Conservation (phyloP, 2,329 filamentous ascomycete genomes). For the Hypoxylon sp. region DNA sequence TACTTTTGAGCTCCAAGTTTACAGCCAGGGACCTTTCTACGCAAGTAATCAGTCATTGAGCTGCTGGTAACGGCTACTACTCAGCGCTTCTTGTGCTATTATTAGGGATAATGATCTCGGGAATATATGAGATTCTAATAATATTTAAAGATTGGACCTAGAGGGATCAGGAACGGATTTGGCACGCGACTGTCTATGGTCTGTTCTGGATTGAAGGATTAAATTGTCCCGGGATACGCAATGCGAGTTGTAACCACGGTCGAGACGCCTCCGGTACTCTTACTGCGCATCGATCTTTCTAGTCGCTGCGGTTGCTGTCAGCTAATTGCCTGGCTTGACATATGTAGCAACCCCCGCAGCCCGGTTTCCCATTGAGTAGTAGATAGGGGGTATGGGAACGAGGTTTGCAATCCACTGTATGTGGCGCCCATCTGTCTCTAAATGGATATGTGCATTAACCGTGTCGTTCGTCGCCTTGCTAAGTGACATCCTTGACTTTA, state of each 20-base stretch:
- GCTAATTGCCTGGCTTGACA: conserved; percentile 26
- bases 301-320: conserved; percentile 26
- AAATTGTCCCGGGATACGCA: conserved; percentile 28
- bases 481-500: background rate
- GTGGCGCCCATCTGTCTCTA: conserved; percentile 15
- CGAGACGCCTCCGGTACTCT: conserved; percentile 23
- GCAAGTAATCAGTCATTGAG: background rate
- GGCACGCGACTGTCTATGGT: conserved; percentile 21
- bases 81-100: conserved; percentile 15
- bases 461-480: conserved; percentile 10
- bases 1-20: background rate
- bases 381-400: conserved; percentile 17
- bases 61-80: background rate
- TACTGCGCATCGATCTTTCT: conserved; percentile 20
- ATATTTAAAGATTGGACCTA: conserved; percentile 10
- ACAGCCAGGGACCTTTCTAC: background rate
- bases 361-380: conserved; percentile 11
- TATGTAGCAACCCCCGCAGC: conserved; percentile 7
- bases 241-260: conserved; percentile 20
- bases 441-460: conserved; percentile 10
- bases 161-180: conserved; percentile 29
- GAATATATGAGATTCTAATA: conserved; percentile 29
- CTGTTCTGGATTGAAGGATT: conserved; percentile 35
- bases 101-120: conserved; percentile 22
- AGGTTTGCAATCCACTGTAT: conserved; percentile 23